Evolutionary conservation across 768 basidiomycete genomes (phyloP), one percentile per base, ranked within the genome.

Genomic region (Tricholoma hemisulphureum): DNA sequence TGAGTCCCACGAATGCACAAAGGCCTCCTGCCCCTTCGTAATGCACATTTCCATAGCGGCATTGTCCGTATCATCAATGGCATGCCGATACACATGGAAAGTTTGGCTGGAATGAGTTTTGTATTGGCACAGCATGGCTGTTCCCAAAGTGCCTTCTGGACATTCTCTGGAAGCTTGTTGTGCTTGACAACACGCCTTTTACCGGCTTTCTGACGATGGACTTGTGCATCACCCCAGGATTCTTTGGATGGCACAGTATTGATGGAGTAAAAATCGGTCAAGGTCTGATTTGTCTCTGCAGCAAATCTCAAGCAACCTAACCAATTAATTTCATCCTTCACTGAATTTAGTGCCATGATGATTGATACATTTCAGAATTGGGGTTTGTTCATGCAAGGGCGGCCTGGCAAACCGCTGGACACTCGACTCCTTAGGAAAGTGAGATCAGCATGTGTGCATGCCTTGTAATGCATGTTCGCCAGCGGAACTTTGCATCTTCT

Each of bases 381-480:
- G n/a, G n/a, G n/a, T 26, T 8, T 60, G 43, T 2, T 58, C 52
- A 26, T 29, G 28, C 23, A 52, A 1, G 62, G 57, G 24, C 49
- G 52, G 9, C 56, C 58, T 2, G 53, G 39, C 13, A 16, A 6
- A 1, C 28, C 39, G 16, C 69, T 61, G 4, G 68, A 57, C 3
- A 75, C 56, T 11, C 65, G 14, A 6, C 65, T 65, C 5, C 59
- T 28, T 2, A 80, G 57, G 57, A 78, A 75, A 1, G 14, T 34
- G 7, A 80, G 56, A 58, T 81, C 78, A 20, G 63, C 70, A 1
- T 16, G 5, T 1, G 74, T 78, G 61, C 78, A 80, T 0, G 71
- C 61, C n/a, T 67, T 69, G 56, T 76, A 79, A 28, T 72, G 43
- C 76, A 78, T 73, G 60, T 78, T 76, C 18, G 68, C 66, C 1